A percentile compares a stretch with the other conserved stretches of the same genome.
Conservation (phyloP, 306 rosid genomes). For the Cucurbita maxima region DNA sequence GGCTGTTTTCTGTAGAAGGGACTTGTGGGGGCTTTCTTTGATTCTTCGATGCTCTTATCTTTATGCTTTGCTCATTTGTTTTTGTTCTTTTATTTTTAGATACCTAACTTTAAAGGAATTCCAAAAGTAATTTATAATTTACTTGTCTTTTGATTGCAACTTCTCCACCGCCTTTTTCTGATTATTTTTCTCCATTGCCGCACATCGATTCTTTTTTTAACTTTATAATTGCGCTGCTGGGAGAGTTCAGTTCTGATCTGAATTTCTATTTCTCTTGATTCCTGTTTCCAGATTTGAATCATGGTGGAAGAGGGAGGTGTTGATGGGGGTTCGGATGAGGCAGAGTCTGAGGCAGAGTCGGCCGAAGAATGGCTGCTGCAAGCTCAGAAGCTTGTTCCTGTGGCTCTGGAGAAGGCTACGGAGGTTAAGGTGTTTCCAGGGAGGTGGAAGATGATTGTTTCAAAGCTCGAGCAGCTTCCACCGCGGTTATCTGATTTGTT, state of each 20-base stretch:
- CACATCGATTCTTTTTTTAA: conserved; percentile 20
- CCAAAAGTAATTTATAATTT: conserved; percentile 19
- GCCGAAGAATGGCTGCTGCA: conserved; percentile 52
- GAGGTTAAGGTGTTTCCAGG: conserved; percentile 71
- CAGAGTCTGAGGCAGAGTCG: conserved; percentile 12
- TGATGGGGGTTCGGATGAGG: background rate
- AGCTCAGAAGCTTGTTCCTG: conserved; percentile 64
- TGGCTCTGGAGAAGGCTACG: conserved; percentile 45
- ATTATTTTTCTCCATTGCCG: background rate
- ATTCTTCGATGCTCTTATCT: conserved; percentile 43
- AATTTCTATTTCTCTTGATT: background rate
- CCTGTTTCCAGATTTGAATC: conserved; percentile 22
- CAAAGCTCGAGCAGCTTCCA: conserved; percentile 81
- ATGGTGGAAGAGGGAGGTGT: conserved; percentile 55
- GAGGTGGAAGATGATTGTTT: conserved; percentile 73
- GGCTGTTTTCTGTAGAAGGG: conserved; percentile 12
- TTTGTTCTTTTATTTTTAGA: conserved; percentile 9
- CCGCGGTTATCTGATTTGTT: conserved; percentile 64
- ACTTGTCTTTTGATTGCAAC: conserved; percentile 18
- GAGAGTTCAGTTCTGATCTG: conserved; percentile 1
- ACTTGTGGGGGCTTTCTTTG: conserved; percentile 39
- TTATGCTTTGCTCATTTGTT: conserved; percentile 20
- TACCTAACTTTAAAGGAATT: conserved; percentile 23
- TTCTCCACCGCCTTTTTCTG: background rate
- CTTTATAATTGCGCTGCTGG: background rate